These are phyloP conservation scores for Suillus placidus DNA, from an alignment of 768 basidiomycete genomes.

Conservation along the genomic window DNA sequence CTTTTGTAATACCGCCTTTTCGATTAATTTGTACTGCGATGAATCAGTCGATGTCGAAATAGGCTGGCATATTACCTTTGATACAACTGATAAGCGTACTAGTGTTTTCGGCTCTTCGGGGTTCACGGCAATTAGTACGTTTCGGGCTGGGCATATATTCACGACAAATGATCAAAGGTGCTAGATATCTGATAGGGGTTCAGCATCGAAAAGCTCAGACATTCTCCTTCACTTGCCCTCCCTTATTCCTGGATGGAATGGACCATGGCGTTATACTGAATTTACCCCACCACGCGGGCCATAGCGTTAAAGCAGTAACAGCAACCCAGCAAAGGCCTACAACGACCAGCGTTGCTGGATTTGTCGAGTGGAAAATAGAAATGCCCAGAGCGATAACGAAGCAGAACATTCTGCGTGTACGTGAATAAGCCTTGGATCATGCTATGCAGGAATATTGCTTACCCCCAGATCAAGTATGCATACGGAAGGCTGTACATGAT, in stretches of 20 bases:
- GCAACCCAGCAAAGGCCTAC: conserved; percentile 8
- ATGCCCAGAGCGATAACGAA: conserved; percentile 13
- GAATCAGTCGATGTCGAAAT: not conserved
- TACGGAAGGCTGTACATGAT: conserved; percentile 37
- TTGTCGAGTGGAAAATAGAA: conserved; percentile 3
- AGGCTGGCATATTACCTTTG: not conserved
- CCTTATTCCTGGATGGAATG: not conserved
- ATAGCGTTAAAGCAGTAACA: conserved; percentile 1
- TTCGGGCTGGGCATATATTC: not conserved
- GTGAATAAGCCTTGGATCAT: not conserved
- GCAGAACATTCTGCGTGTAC: conserved; percentile 11
- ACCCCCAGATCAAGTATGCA: conserved; percentile 35
- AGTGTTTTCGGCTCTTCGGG: not conserved
- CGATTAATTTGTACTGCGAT: not conserved
- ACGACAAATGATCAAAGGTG: not conserved
- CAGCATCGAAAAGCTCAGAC: not conserved
- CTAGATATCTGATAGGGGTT: not conserved
- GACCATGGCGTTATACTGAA: not conserved
- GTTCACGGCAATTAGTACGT: not conserved
- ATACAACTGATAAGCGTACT: not conserved
- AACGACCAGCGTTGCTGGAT: not conserved
- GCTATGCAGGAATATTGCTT: not conserved
- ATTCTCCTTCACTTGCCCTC: too few species aligned
- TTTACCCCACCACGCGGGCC: conserved; percentile 9
- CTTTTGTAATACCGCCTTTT: not conserved